Base-by-base conservation (phyloP, 2,329 filamentous ascomycete genomes). In the Aspergillus quadricinctus region DNA sequence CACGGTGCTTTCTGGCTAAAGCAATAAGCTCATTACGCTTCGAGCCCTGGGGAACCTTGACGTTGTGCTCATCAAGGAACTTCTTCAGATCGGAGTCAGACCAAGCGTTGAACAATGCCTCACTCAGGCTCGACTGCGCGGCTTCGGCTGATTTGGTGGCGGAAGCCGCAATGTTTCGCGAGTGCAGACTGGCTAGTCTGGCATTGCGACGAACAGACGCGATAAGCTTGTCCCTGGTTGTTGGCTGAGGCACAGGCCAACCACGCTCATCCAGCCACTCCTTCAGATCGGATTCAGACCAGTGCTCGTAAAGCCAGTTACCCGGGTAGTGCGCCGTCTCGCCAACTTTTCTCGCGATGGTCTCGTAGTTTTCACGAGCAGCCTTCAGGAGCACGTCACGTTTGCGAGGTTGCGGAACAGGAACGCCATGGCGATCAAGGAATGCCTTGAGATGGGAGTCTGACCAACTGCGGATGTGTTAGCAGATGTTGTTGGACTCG, bases 391-490 rank as follows among this genome's bases (percentile, higher is more conserved):
- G 78, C 27, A 84, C 86, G 72, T 97, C 93, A 67, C 92, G 89
- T 68, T 88, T 88, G 68, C 89, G 89, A 57, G 93, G 93, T 68
- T 95, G 89, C 54, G 93, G 92, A 63, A 89, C 89, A 56, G 92
- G 90, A 66, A 99, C 91, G 61, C 83, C 83, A 74, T 97, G 84
- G 73, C 88, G 88, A 74, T 97, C 93, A 61, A 92, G 88, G 77
- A 97, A 97, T 1, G 89, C 79, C 81, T 97, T 97, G 64, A 99
- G 82, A 72, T 95, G 88, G 63, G 92, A 97, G 56, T 97, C 93
- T 63, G 88, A 87, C 90, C 92, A 97, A 57, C 90, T 94, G 61
- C 8, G 50, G 48, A 11, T 17, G 53, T 52, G 66, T 82, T 69
- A 83, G 75, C 51, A 50, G 10, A 10, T 31, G 50, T 6, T 25